These are phyloP conservation scores for Erigeron philadelphicus DNA, from an alignment of 140 eudicot species.

Conservation along the genomic window DNA sequence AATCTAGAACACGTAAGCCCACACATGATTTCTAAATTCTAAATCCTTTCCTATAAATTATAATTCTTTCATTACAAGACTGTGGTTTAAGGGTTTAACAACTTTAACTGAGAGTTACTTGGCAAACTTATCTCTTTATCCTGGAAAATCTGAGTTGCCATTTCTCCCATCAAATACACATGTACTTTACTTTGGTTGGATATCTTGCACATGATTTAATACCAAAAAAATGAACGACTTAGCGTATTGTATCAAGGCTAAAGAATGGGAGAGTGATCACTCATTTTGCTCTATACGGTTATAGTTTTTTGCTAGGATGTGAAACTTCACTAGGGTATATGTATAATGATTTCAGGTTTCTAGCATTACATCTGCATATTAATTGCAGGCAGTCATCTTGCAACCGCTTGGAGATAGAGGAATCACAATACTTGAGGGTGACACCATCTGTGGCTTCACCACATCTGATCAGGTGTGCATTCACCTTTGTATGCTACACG, in stretches of 20 bases:
- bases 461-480: conserved; percentile 79
- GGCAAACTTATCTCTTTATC: conserved; percentile 89
- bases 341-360: background rate
- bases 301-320: conserved; percentile 12
- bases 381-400: conserved; percentile 80
- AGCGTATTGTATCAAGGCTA: background rate
- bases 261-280: conserved; percentile 8
- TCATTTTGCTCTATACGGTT: conserved; percentile 5
- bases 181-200: conserved; percentile 33
- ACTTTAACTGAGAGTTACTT: conserved; percentile 68
- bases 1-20: conserved; percentile 86
- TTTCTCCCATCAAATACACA: conserved; percentile 92
- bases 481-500: conserved; percentile 8
- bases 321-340: background rate
- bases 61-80: conserved; percentile 4
- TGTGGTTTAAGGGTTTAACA: background rate
- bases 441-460: conserved; percentile 94
- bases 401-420: conserved; percentile 93
- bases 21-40: background rate
- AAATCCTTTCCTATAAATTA: background rate
- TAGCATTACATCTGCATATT: conserved; percentile 1
- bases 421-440: conserved; percentile 79
- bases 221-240: conserved; percentile 9
- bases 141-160: conserved; percentile 87
- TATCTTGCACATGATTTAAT: conserved; percentile 19